phyloP scores from a whole-genome alignment of 352 stramenopile species.

The Elongisporangium senticosum region DNA sequence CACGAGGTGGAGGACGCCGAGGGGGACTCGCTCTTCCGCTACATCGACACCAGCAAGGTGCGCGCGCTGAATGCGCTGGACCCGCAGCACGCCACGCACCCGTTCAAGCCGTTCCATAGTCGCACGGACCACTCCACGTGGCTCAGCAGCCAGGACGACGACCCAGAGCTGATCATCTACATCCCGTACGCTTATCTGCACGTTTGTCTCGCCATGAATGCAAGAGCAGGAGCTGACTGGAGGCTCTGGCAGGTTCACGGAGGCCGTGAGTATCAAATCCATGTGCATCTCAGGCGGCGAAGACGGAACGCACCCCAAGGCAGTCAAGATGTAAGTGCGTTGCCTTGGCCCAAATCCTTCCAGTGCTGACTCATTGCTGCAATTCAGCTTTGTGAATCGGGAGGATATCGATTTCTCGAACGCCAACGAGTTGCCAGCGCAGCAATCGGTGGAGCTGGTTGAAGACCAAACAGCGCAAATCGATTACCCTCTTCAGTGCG shows the following conservation, averaged over 20 bases:
- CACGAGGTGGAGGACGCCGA: slow-evolving; percentile 68
- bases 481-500: slow-evolving; percentile 78
- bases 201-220: not conserved
- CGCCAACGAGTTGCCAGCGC: slow-evolving; percentile 59
- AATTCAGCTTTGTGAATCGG: slow-evolving; percentile 61
- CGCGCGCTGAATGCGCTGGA: slow-evolving; percentile 73
- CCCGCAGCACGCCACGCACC: slow-evolving; percentile 46
- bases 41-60: slow-evolving; percentile 85
- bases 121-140: slow-evolving; percentile 59
- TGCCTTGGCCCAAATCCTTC: not conserved
- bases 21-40: slow-evolving; percentile 77
- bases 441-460: slow-evolving; percentile 72
- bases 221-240: not conserved
- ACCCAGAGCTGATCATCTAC: slow-evolving; percentile 81
- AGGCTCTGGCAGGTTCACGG: slow-evolving; percentile 53
- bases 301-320: slow-evolving; percentile 76
- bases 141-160: slow-evolving; percentile 72
- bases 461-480: slow-evolving; percentile 60
- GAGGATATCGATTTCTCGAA: slow-evolving; percentile 87
- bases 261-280: slow-evolving; percentile 85
- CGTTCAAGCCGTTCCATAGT: slow-evolving; percentile 82
- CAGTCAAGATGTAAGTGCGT: slow-evolving; percentile 56
- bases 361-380: not conserved
- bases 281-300: slow-evolving; percentile 80
- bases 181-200: slow-evolving; percentile 38